phyloP scores from a whole-genome alignment of 257 asterid genomes.

The Anisodus acutangulus region DNA sequence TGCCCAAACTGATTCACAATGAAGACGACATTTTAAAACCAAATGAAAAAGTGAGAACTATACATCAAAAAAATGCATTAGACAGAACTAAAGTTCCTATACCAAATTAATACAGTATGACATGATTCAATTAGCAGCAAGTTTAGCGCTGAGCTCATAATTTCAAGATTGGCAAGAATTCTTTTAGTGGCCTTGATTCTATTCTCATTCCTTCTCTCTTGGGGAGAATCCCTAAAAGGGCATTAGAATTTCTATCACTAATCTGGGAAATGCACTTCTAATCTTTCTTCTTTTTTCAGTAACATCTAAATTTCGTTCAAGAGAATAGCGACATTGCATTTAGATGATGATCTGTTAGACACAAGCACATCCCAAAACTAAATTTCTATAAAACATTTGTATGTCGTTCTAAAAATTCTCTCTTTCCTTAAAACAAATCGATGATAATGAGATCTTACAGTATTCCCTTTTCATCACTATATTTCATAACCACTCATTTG shows the following conservation, averaged over 20 bases:
- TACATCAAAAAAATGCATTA: not conserved
- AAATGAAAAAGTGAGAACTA: not conserved
- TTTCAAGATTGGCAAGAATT: not conserved
- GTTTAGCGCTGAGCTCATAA: not conserved
- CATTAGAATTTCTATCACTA: not conserved
- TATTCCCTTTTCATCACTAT: not conserved
- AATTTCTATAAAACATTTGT: not conserved
- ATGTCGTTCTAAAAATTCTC: not conserved
- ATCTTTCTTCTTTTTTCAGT: not conserved
- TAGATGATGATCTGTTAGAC: not conserved
- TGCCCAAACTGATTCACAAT: constrained; percentile 77
- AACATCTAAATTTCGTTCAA: not conserved
- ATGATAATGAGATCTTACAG: not conserved
- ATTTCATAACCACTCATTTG: not conserved
- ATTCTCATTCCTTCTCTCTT: not conserved
- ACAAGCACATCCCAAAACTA: constrained; percentile 7
- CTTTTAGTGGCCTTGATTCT: not conserved
- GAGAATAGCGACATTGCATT: not conserved
- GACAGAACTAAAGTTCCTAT: not conserved
- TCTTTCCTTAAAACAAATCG: not conserved
- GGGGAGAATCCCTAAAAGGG: not conserved
- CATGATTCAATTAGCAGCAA: not conserved
- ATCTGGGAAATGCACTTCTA: constrained; percentile 1
- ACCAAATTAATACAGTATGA: not conserved
- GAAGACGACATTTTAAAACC: constrained; percentile 10